phyloP scores from a whole-genome alignment of 768 basidiomycete species.

The Coprinellus aureogranulatus region DNA sequence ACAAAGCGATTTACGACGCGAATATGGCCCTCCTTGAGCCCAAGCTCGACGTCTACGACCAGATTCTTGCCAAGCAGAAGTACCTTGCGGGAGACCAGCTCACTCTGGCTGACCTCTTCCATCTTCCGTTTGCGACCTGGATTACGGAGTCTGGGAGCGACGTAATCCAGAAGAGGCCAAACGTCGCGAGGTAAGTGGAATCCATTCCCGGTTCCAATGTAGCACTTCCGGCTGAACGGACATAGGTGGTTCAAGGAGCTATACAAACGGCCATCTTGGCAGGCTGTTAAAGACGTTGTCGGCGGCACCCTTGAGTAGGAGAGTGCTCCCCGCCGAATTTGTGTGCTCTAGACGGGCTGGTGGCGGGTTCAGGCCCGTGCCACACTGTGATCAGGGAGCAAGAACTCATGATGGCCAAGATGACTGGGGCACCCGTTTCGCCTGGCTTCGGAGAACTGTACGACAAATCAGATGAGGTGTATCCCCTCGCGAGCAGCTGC shows the following conservation, averaged over 20 bases:
- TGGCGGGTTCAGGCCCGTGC: not conserved
- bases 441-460: not conserved
- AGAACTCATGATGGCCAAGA: not conserved
- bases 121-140: constrained; percentile 38
- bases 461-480: not conserved
- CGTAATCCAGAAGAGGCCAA: constrained; percentile 38
- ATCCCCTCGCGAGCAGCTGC: constrained; percentile 17
- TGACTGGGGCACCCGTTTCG: not conserved
- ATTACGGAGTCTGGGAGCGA: constrained; percentile 24
- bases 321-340: too few species aligned
- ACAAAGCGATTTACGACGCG: constrained; percentile 29
- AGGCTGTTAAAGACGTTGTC: constrained; percentile 45
- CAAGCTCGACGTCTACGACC: constrained; percentile 54
- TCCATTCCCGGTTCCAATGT: not conserved
- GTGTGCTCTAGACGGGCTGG: not conserved
- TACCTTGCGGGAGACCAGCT: constrained; percentile 59
- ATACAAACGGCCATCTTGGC: constrained; percentile 45
- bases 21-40: constrained; percentile 28
- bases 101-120: constrained; percentile 55
- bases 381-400: not conserved
- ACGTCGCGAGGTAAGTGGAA: constrained; percentile 26
- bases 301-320: too few species aligned
- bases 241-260: constrained; percentile 35
- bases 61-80: constrained; percentile 52
- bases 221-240: not conserved